phyloP scores from a whole-genome alignment of 495 filamentous ascomycete genomes.

The Mycothermus thermophilus region DNA sequence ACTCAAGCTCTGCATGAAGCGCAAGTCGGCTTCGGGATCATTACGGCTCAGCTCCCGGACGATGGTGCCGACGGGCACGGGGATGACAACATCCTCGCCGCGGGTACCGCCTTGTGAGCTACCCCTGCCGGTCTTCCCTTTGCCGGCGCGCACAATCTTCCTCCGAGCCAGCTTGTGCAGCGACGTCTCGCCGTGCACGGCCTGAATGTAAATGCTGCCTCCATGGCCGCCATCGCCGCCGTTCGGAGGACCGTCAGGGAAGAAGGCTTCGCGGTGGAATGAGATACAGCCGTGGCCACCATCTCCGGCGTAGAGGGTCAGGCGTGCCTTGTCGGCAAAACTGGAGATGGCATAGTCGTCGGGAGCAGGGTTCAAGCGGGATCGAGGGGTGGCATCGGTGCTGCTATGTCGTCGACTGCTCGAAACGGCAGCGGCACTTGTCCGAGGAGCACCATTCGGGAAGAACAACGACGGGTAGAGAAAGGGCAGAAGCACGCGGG shows the following conservation, averaged over 20 bases:
- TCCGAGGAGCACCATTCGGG: conserved; percentile 16
- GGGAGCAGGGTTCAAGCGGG: conserved; percentile 62
- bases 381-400: conserved; percentile 18
- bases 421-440: conserved; percentile 13
- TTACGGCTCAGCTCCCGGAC: conserved; percentile 64
- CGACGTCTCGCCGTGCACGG: conserved; percentile 76
- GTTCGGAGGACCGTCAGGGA: conserved; percentile 83
- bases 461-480: conserved; percentile 46
- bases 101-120: conserved; percentile 64
- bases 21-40: conserved; percentile 57
- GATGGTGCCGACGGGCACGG: conserved; percentile 86
- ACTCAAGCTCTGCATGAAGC: conserved; percentile 17
- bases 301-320: conserved; percentile 59
- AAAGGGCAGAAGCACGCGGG: conserved; percentile 45
- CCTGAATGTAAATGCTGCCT: conserved; percentile 88
- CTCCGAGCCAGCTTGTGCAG: conserved; percentile 80
- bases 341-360: conserved; percentile 68
- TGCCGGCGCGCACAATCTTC: conserved; percentile 59
- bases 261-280: conserved; percentile 78
- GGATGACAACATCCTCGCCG: conserved; percentile 75
- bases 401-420: conserved; percentile 9
- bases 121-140: conserved; percentile 76
- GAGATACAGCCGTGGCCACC: conserved; percentile 90
- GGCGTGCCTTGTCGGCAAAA: conserved; percentile 73
- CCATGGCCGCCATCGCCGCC: conserved; percentile 89